Evolutionary conservation across 2,329 filamentous ascomycete genomes (phyloP), one percentile per base, ranked within the genome.

Genomic region (Byssothecium circinans): DNA sequence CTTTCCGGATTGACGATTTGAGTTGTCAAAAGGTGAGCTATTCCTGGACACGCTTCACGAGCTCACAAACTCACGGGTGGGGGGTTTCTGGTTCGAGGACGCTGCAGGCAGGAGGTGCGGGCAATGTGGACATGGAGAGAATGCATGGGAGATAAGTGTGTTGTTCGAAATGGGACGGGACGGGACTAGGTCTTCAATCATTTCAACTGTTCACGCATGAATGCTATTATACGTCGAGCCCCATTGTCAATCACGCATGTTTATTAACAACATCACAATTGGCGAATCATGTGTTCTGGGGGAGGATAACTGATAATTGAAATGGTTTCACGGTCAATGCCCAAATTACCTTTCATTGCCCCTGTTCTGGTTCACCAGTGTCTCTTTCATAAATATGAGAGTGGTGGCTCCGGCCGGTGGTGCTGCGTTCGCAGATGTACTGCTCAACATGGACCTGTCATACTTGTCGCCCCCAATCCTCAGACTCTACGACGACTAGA

Each of bases 321-420:
- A 4, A 14, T 32, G 14, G 29, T 8, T 14, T 32, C 12, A 14
- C 4, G 29, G 12, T 7, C 29, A 14, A 32, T 32, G 29, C 29
- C 6, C 29, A 32, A 12, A n/a, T n/a, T 32, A 32, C 4, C 4
- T 32, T 32, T 14, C 29, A 12, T 12, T 32, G 8, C 29, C 29
- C 22, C 20, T n/a, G 4, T 11, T 39, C 23, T 37, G 14, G 14
- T 23, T 32, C 48, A 49, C 52, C 49, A 49, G 47, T 55, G 46
- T 52, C 54, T 57, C 56, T 54, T 53, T 48, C 43, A 49, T 50
- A 46, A 53, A 58, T 52, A 47, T 45, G 52, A 58, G 50, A 52
- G 49, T 50, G 50, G 44, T 51, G 45, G 38, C 18, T 25, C 27
- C 10, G 3, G 19, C n/a, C 20, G 11, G 20, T 15, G 33, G 35